phyloP scores from a whole-genome alignment of 1,284 basidiomycete genomes.

The Thelephora terrestris region DNA sequence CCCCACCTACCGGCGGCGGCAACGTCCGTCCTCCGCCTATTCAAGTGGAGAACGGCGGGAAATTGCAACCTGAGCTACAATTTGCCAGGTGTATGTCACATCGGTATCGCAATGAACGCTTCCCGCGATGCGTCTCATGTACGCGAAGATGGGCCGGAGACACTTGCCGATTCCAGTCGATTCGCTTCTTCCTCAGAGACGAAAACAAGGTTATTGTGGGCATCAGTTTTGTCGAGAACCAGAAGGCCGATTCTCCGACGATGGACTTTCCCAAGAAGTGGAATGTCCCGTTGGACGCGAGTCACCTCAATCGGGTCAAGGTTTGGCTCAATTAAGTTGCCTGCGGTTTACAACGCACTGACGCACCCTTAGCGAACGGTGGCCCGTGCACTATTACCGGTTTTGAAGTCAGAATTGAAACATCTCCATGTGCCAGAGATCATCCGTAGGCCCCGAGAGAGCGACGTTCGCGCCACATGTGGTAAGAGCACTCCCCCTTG shows the following conservation, averaged over 20 bases:
- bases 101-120: slow-evolving; percentile 55
- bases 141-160: slow-evolving; percentile 76
- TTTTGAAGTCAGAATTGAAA: slow-evolving; percentile 56
- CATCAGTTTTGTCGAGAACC: slow-evolving; percentile 56
- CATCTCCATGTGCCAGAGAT: slow-evolving; percentile 56
- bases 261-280: slow-evolving; percentile 60
- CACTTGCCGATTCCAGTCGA: slow-evolving; percentile 71
- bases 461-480: slow-evolving; percentile 73
- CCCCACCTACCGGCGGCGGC: too few species aligned
- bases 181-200: slow-evolving; percentile 63
- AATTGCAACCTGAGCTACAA: slow-evolving; percentile 51
- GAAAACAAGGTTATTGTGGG: slow-evolving; percentile 45
- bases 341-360: slow-evolving; percentile 9
- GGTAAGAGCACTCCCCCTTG: slow-evolving; percentile 37
- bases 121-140: slow-evolving; percentile 71
- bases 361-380: slow-evolving; percentile 41
- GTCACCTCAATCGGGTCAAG: slow-evolving; percentile 49
- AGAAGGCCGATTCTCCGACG: slow-evolving; percentile 41
- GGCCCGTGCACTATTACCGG: slow-evolving; percentile 58
- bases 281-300: slow-evolving; percentile 44
- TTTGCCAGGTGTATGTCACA: slow-evolving; percentile 73
- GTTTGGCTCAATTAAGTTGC: slow-evolving; percentile 23
- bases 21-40: slow-evolving; percentile 10
- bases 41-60: slow-evolving; percentile 11
- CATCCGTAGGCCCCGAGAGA: slow-evolving; percentile 65